These are phyloP conservation scores for Thecamonas trahens DNA, from an alignment of 78 protist species.

Conservation along the genomic window DNA sequence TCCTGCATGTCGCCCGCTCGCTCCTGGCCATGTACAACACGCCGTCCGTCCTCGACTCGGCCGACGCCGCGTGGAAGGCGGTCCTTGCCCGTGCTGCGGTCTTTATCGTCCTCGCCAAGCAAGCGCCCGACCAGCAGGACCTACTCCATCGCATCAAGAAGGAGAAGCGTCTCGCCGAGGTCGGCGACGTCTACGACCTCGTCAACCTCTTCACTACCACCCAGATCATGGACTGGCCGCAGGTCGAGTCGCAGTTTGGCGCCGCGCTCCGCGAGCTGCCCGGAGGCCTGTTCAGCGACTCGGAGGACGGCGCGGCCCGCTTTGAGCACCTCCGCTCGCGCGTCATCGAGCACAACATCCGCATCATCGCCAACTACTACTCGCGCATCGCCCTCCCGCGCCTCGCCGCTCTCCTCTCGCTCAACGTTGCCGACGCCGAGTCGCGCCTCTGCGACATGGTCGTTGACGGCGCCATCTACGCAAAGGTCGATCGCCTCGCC, in stretches of 20 bases:
- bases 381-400: conserved; percentile 19
- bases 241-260: background rate
- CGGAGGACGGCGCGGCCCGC: background rate
- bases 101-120: too few species aligned
- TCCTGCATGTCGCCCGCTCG: too few species aligned
- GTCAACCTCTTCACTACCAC: conserved; percentile 16
- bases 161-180: conserved; percentile 8
- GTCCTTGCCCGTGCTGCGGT: too few species aligned
- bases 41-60: too few species aligned
- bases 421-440: conserved; percentile 10
- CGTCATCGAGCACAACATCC: conserved; percentile 37
- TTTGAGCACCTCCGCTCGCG: conserved; percentile 12
- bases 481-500: conserved; percentile 31
- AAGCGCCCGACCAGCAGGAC: background rate
- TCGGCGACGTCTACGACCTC: conserved; percentile 1
- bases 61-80: too few species aligned
- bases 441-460: conserved; percentile 9
- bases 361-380: conserved; percentile 28
- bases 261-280: background rate
- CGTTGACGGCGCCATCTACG: background rate
- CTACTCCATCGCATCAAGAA: background rate
- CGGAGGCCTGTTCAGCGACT: background rate
- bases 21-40: too few species aligned
- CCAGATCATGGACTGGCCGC: conserved; percentile 1
- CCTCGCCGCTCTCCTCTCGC: conserved; percentile 6